Evolutionary conservation across 352 stramenopile genomes (phyloP).

Genomic region (Phytophthora pseudosyringae): DNA sequence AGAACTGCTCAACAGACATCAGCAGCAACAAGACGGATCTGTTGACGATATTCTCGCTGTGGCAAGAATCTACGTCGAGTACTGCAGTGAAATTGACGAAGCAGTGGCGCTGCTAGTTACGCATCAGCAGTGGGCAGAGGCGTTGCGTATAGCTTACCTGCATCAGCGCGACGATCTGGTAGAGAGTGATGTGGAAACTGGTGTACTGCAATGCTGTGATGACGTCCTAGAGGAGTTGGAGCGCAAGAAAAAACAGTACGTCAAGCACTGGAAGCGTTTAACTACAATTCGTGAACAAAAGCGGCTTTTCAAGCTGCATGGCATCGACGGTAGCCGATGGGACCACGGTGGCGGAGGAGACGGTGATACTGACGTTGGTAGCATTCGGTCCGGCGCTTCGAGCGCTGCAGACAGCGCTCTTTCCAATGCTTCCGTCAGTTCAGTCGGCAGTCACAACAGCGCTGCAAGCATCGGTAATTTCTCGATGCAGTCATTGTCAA

Average conservation of each 20-base stretch:
- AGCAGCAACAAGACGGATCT: slow-evolving; percentile 28
- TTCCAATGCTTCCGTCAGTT: slow-evolving; percentile 68
- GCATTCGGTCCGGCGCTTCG: slow-evolving; percentile 48
- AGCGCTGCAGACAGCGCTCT: slow-evolving; percentile 66
- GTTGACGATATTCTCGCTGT: slow-evolving; percentile 43
- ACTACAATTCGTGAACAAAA: slow-evolving; percentile 78
- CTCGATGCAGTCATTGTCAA: slow-evolving; percentile 58
- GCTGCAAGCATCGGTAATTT: slow-evolving; percentile 73
- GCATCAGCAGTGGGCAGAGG: slow-evolving; percentile 66
- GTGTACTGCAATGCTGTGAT: slow-evolving; percentile 50
- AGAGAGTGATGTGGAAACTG: slow-evolving; percentile 75
- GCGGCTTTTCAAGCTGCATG: slow-evolving; percentile 77
- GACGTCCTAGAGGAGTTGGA: slow-evolving; percentile 60
- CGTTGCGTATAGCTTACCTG: slow-evolving; percentile 60
- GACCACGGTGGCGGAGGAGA: slow-evolving; percentile 23
- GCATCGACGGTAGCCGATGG: slow-evolving; percentile 75
- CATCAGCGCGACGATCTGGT: slow-evolving; percentile 67
- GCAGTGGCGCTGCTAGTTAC: slow-evolving; percentile 68
- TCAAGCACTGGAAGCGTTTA: slow-evolving; percentile 60
- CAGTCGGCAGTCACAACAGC: slow-evolving; percentile 84
- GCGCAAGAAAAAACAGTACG: slow-evolving; percentile 50
- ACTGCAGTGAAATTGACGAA: slow-evolving; percentile 76
- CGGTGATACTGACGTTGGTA: slow-evolving; percentile 45
- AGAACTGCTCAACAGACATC: slow-evolving; percentile 51
- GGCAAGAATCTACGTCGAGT: slow-evolving; percentile 74